Evolutionary conservation across 345 rosid species (phyloP).

Genomic region (Populus euphratica): DNA sequence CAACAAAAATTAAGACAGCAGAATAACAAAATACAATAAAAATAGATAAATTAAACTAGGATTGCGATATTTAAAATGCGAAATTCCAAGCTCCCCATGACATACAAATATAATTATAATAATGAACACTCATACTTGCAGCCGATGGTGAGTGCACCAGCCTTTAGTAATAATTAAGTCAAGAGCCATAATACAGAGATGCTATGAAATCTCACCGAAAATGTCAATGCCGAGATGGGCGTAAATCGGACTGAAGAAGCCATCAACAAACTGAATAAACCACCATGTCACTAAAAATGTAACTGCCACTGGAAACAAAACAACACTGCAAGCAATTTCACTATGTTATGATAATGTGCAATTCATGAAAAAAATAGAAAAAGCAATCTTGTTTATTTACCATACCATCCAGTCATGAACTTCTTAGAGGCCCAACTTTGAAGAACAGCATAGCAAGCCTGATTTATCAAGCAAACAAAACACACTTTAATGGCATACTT

Average conservation of each 20-base stretch:
- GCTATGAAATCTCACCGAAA: conserved; percentile 52
- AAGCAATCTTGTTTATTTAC: not conserved
- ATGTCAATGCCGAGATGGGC: conserved; percentile 68
- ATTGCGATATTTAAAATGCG: no score
- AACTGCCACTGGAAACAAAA: conserved; percentile 81
- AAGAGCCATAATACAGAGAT: not conserved
- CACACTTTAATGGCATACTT: not conserved
- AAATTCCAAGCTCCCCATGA: no score
- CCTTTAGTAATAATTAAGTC: no score
- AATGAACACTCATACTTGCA: no score
- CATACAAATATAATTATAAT: no score
- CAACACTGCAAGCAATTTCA: conserved; percentile 53
- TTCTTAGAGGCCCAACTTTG: conserved; percentile 92
- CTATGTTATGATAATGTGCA: conserved; percentile 9
- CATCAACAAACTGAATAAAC: conserved; percentile 79
- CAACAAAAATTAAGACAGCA: not conserved
- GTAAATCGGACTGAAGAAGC: conserved; percentile 82
- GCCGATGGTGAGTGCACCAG: no score
- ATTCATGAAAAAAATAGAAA: not conserved
- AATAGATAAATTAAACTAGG: no score
- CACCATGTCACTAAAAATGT: conserved; percentile 84
- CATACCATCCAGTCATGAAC: conserved; percentile 91
- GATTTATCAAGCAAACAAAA: conserved; percentile 17
- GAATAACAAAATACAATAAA: not conserved
- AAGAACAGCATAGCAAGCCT: conserved; percentile 81